Conservation (phyloP, 345 rosid species). For the Pelargonium nanum region DNA sequence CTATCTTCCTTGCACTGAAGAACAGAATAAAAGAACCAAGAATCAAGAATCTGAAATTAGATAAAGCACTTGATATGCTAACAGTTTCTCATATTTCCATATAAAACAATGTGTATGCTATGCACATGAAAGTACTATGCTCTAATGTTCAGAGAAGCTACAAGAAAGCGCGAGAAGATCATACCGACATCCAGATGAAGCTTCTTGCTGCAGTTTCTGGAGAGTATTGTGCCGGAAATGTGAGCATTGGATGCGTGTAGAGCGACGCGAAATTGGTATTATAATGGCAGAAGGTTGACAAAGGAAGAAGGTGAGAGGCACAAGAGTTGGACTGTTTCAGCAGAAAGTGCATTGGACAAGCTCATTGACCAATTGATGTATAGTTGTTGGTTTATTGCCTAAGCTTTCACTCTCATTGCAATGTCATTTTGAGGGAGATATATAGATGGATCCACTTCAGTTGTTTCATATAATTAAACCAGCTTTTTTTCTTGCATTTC, state of each 20-base stretch:
- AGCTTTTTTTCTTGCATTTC: no score
- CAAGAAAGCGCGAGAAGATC: conserved; percentile 10
- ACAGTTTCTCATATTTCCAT: no score
- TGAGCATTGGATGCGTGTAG: background rate
- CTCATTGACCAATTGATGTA: background rate
- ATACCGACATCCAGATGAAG: conserved; percentile 42
- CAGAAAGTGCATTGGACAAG: background rate
- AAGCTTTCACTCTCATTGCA: background rate
- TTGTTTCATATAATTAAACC: background rate
- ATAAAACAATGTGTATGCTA: no score
- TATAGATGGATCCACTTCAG: background rate
- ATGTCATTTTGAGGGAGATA: background rate
- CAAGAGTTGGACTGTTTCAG: background rate
- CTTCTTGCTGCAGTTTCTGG: conserved; percentile 9
- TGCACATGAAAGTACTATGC: no score
- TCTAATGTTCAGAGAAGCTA: conserved; percentile 1
- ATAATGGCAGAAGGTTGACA: no score
- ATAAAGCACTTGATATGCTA: no score
- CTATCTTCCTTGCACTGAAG: conserved; percentile 32
- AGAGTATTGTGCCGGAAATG: background rate
- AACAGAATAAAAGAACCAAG: background rate
- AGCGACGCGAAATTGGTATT: background rate
- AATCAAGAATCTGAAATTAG: background rate
- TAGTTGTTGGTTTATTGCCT: background rate
- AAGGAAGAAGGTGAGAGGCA: background rate